Evolutionary conservation across 1,139 yeast species (phyloP).

Genomic region (Scheffersomyces lignicola): DNA sequence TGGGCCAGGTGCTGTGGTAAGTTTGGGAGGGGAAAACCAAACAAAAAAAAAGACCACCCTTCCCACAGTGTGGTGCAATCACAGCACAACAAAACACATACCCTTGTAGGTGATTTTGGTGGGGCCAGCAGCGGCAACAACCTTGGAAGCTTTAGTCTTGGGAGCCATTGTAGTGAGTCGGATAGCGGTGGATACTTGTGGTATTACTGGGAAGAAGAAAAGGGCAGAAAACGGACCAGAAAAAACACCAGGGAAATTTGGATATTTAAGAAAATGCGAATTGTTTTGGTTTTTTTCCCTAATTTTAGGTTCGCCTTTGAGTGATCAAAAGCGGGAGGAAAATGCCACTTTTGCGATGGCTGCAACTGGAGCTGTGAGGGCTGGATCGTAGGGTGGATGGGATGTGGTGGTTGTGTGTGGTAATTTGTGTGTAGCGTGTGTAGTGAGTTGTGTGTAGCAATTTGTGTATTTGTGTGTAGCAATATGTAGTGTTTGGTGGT

Average conservation of each 20-base stretch:
- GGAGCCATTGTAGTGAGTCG: slow-evolving; percentile 22
- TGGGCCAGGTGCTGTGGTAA: slow-evolving; percentile 2
- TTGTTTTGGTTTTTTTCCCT: no score
- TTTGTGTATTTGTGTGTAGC: no score
- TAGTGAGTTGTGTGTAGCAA: no score
- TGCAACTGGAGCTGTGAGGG: no score
- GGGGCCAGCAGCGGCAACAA: slow-evolving; percentile 29
- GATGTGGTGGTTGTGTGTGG: no score
- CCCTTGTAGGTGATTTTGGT: slow-evolving; percentile 53
- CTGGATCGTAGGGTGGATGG: no score
- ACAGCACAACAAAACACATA: slow-evolving; percentile 24
- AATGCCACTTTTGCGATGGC: no score
- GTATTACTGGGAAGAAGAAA: slow-evolving; percentile 5
- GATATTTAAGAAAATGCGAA: no score
- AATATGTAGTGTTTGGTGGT: no score
- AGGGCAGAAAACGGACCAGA: slow-evolving; percentile 3
- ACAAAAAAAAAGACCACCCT: slow-evolving; percentile 5
- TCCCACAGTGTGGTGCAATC: not conserved
- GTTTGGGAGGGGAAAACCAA: slow-evolving; percentile 4
- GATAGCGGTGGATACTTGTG: slow-evolving; percentile 4
- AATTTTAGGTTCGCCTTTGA: no score
- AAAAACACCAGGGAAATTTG: not conserved
- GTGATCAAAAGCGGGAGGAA: no score
- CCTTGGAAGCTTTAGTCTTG: slow-evolving; percentile 23
- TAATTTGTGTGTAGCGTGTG: no score